Evolutionary conservation across 2,329 filamentous ascomycete species (phyloP).

Genomic region (Thyridium curvatum): DNA sequence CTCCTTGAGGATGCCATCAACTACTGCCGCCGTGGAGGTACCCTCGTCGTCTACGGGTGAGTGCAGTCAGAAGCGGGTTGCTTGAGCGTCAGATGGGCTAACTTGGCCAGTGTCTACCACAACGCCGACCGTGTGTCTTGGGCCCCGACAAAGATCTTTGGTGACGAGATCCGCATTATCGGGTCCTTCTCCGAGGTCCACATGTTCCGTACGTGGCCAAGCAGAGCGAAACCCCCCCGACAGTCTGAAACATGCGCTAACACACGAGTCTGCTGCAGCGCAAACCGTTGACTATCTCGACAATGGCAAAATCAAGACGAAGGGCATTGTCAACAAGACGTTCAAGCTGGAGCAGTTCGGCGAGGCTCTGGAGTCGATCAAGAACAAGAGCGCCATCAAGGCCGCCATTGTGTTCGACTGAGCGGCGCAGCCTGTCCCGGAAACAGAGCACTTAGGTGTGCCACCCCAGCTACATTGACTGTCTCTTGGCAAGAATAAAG

Average conservation of each 20-base stretch:
- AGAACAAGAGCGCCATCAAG: slow-evolving; percentile 68
- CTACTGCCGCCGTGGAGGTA: slow-evolving; percentile 65
- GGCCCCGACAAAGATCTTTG: slow-evolving; percentile 67
- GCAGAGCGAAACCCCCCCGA: too few species aligned
- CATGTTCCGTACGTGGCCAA: slow-evolving; percentile 52
- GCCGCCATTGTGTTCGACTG: slow-evolving; percentile 66
- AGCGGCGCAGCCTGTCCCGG: too few species aligned
- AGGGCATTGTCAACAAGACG: slow-evolving; percentile 66
- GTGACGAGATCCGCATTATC: slow-evolving; percentile 64
- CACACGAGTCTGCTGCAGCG: slow-evolving; percentile 15
- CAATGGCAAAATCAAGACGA: slow-evolving; percentile 54
- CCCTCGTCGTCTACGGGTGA: slow-evolving; percentile 60
- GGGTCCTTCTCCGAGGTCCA: slow-evolving; percentile 69
- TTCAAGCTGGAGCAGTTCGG: slow-evolving; percentile 69
- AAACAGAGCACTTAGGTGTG: too few species aligned
- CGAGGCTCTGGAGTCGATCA: slow-evolving; percentile 64
- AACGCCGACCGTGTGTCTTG: slow-evolving; percentile 57
- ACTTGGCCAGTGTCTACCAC: slow-evolving; percentile 49
- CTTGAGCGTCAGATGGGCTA: not conserved
- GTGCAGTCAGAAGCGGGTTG: not conserved
- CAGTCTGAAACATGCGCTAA: not conserved
- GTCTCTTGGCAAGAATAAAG: too few species aligned
- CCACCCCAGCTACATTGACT: too few species aligned
- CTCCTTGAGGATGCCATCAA: slow-evolving; percentile 66
- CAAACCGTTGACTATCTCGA: slow-evolving; percentile 47